These are phyloP conservation scores for Hypomontagnella submonticulosa DNA, from an alignment of 495 filamentous ascomycete genomes.

Conservation along the genomic window DNA sequence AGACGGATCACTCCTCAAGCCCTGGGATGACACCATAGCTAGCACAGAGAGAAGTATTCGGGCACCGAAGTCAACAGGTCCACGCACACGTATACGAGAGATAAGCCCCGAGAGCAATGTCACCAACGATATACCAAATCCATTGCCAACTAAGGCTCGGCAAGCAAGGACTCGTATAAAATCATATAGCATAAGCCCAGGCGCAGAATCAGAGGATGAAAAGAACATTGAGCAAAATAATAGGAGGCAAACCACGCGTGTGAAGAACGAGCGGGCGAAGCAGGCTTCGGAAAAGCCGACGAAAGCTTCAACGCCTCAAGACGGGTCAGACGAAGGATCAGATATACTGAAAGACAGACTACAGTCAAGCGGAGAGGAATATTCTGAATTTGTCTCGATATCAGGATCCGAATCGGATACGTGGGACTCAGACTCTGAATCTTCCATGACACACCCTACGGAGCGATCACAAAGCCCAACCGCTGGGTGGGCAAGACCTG, in stretches of 20 bases:
- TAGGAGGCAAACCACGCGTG: not conserved
- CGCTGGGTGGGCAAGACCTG: conserved; percentile 29
- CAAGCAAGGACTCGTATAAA: conserved; percentile 3
- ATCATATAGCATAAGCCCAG: not conserved
- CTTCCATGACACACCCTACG: conserved; percentile 20
- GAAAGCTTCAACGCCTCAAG: not conserved
- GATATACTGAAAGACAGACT: conserved; percentile 5
- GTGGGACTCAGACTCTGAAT: conserved; percentile 41
- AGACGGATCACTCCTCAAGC: conserved; percentile 43
- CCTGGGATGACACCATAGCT: conserved; percentile 9
- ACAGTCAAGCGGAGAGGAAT: conserved; percentile 25
- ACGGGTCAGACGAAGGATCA: conserved; percentile 16
- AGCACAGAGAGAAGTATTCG: conserved; percentile 1
- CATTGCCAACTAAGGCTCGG: conserved; percentile 6
- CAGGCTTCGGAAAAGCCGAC: not conserved
- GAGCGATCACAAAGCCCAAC: conserved; percentile 33
- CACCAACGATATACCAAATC: conserved; percentile 3
- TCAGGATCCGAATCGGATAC: conserved; percentile 34
- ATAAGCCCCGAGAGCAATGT: not conserved
- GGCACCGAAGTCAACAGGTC: conserved; percentile 7
- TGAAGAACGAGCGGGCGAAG: not conserved
- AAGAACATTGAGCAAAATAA: conserved; percentile 1
- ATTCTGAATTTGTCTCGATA: conserved; percentile 38
- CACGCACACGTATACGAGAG: conserved; percentile 9
- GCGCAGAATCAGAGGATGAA: not conserved